Evolutionary conservation across 371 early-diverging fungal genomes (phyloP).

Genomic region (Haplosporangium sp.): DNA sequence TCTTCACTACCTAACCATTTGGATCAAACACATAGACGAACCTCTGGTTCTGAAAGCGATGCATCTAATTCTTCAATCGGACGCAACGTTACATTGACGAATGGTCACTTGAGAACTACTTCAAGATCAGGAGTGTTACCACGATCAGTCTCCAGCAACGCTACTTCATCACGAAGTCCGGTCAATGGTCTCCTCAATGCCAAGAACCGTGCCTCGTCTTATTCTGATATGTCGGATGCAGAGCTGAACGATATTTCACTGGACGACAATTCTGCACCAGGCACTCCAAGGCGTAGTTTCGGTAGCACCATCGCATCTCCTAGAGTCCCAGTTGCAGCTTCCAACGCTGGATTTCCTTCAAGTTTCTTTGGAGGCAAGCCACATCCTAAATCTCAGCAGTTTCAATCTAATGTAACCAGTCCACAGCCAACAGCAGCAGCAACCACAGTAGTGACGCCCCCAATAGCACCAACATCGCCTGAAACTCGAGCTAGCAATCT

Average conservation of each 20-base stretch:
- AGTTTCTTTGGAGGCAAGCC: constrained; percentile 54
- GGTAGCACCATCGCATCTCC: constrained; percentile 19
- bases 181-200: constrained; percentile 14
- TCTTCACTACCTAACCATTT: background rate
- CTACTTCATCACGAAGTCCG: constrained; percentile 22
- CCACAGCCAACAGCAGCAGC: constrained; percentile 13
- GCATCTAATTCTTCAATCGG: constrained; percentile 20
- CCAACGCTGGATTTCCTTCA: constrained; percentile 49
- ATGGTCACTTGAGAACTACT: constrained; percentile 5
- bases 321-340: constrained; percentile 15
- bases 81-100: constrained; percentile 10
- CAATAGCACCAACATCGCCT: constrained; percentile 8
- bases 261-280: constrained; percentile 33
- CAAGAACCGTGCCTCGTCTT: constrained; percentile 18
- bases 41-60: constrained; percentile 39
- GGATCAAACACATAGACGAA: constrained; percentile 1
- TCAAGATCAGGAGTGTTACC: constrained; percentile 15
- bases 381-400: constrained; percentile 50
- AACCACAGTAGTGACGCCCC: background rate
- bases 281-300: constrained; percentile 11
- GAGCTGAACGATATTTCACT: constrained; percentile 48
- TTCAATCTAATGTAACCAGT: background rate
- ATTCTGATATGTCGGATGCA: constrained; percentile 35
- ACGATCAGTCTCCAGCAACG: constrained; percentile 17
- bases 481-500: constrained; percentile 12